Evolutionary conservation across 2,329 filamentous ascomycete genomes (phyloP), one percentile per base, ranked within the genome.

Genomic region (Orbilia blumenaviensis): DNA sequence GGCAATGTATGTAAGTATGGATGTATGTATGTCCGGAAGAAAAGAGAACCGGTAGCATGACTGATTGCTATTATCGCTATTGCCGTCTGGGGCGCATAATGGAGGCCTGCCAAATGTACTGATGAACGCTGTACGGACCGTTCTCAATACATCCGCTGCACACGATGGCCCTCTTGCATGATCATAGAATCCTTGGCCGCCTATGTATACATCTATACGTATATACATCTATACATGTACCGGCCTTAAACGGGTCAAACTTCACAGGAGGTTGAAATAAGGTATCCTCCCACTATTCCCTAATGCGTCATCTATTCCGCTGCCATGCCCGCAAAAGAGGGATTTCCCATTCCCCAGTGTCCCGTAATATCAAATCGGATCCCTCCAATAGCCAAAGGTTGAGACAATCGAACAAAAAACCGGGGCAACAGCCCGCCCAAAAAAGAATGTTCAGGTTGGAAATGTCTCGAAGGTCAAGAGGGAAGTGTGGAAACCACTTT

Each of bases 191-290:
- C n/a, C 48, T 38, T 3, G 18, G 16, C 6, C 10, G n/a, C n/a
- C n/a, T n/a, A n/a, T n/a, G n/a, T n/a, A n/a, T n/a, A n/a, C n/a
- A n/a, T n/a, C n/a, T n/a, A n/a, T n/a, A n/a, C n/a, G n/a, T n/a
- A n/a, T n/a, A n/a, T 44, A 3, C 7, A 5, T 18, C 16, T 21
- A 3, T 44, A 25, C 44, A 27, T 18, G 3, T 2, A 27, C 29
- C 52, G 10, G 50, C 63, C 12, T 58, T 18, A 32, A 54, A 16
- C 23, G 38, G 23, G 21, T 18, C 38, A 58, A 64, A 54, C 46
- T 46, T 21, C 63, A 34, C 41, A 54, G 42, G 72, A 76, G 72
- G 72, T 76, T 76, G 72, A 76, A 76, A 76, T 76, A 76, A 76
- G 72, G 72, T 76, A 64, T 61, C 42, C 46, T 46, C 16, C 58